Percentiles rank a stretch among this genome's conserved stretches.
These are phyloP conservation scores for Nothophytophthora sp. DNA, from an alignment of 352 stramenopile genomes.

Conservation along the genomic window DNA sequence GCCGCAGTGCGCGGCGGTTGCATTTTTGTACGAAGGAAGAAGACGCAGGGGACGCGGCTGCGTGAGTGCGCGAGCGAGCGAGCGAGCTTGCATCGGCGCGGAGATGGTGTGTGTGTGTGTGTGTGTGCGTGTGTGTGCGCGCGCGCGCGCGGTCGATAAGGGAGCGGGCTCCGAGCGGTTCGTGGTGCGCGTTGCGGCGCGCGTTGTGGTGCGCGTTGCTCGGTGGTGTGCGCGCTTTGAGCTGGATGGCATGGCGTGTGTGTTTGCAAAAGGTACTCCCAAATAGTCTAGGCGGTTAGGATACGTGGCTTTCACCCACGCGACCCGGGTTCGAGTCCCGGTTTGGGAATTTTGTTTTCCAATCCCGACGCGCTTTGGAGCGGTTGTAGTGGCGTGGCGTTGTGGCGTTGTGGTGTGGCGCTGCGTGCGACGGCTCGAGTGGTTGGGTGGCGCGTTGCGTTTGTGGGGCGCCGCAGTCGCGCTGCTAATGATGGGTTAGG, in stretches of 20 bases:
- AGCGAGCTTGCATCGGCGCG: too few species aligned
- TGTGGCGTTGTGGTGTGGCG: not conserved
- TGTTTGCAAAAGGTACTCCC: slow-evolving; percentile 5
- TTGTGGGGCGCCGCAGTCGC: too few species aligned
- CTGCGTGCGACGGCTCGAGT: not conserved
- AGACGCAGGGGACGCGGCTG: too few species aligned
- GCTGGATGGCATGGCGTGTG: not conserved
- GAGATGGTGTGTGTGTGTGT: not conserved
- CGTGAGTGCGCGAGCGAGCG: too few species aligned
- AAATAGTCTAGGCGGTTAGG: slow-evolving; percentile 21
- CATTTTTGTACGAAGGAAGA: too few species aligned
- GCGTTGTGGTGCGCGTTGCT: not conserved
- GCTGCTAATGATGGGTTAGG: too few species aligned
- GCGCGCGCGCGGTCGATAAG: not conserved
- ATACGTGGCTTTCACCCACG: slow-evolving; percentile 25
- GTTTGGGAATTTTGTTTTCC: slow-evolving; percentile 14
- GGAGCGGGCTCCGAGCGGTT: too few species aligned
- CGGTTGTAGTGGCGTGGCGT: not conserved
- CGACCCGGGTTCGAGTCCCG: slow-evolving; percentile 19
- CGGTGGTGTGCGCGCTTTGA: not conserved
- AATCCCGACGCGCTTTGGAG: not conserved
- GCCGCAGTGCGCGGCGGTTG: too few species aligned
- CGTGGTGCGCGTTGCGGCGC: too few species aligned
- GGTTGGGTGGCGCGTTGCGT: too few species aligned
- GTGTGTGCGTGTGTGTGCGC: not conserved